Conservation (phyloP, 192 early-diverging fungal species). For the Rhizophagus sp. region DNA sequence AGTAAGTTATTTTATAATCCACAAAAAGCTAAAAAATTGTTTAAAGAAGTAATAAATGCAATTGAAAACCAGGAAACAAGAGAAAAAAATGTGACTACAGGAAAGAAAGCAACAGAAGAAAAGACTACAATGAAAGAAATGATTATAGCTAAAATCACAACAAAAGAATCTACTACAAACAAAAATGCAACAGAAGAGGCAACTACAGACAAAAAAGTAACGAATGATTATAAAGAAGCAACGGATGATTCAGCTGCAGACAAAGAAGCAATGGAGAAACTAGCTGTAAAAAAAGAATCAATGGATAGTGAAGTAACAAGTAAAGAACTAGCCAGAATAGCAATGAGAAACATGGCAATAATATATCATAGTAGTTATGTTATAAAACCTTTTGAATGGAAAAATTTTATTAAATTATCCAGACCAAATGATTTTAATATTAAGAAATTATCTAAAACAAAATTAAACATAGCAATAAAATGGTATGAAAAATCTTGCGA, state of each 20-base stretch:
- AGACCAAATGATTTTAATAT: not conserved
- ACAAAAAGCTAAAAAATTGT: not conserved
- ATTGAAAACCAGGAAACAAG: not conserved
- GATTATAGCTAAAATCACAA: too few relatives aligned
- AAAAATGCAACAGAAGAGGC: too few relatives aligned
- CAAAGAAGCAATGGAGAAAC: too few relatives aligned
- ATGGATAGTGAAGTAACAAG: too few relatives aligned
- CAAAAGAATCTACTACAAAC: too few relatives aligned
- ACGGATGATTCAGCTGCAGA: too few relatives aligned
- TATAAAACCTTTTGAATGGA: not conserved
- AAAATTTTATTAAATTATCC: not conserved
- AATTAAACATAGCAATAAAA: not conserved
- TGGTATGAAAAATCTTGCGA: not conserved
- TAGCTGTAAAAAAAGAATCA: too few relatives aligned
- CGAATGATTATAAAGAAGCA: too few relatives aligned
- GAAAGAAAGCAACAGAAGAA: too few relatives aligned
- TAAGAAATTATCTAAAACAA: not conserved
- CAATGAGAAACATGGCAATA: not conserved
- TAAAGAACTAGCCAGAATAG: not conserved
- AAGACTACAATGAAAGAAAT: too few relatives aligned
- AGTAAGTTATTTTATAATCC: not conserved
- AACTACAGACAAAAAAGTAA: too few relatives aligned
- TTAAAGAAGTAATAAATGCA: not conserved
- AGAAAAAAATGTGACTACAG: too few relatives aligned
- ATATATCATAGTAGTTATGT: not conserved